Evolutionary conservation across 1,284 basidiomycete species (phyloP), one percentile per base, ranked within the genome.

Genomic region (Ceratobasidium theobromae): DNA sequence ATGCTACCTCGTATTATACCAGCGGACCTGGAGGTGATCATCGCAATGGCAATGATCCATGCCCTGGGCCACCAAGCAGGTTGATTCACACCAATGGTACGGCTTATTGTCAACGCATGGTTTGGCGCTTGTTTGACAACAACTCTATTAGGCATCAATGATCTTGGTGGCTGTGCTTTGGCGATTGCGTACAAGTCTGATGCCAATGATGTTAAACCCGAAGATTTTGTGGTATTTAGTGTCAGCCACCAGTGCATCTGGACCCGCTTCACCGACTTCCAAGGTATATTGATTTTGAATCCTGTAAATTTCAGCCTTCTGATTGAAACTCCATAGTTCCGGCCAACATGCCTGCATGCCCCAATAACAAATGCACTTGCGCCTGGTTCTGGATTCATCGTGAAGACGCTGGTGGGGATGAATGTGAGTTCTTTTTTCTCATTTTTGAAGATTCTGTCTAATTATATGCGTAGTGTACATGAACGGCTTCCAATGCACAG

Each of bases 241-340:
- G 80, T 87, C 30, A 89, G 89, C 74, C 84, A 87, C 32, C 85
- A 82, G 0, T 89, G 87, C 69, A 86, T 88, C 0, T 91, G 86
- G 86, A 77, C 77, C 46, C 79, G 84, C 25, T 82, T 82, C 74
- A 88, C 86, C 16, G 79, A 82, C 54, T 91, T 89, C 72, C 71
- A 80, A 53, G 80, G 53, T 57, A 57, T 16, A 40, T 16, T 21
- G 12, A 41, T 21, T 30, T 21, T 14, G 18, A n/a, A 45, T 11
- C 9, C 5, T 21, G 18, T 38, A 38, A 8, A 8, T 38, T 38
- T 38, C 35, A 11, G 18, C 9, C 18, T 45, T 11, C 43, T 45
- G 18, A 45, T 6, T 51, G 48, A 27, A 51, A 18, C 25, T 66
- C 25, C 33, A 25, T 48, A 43, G 75, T 91, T 23, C 89, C 89